Base-by-base conservation (phyloP, 192 early-diverging fungal species). In the Backusella westeae region DNA sequence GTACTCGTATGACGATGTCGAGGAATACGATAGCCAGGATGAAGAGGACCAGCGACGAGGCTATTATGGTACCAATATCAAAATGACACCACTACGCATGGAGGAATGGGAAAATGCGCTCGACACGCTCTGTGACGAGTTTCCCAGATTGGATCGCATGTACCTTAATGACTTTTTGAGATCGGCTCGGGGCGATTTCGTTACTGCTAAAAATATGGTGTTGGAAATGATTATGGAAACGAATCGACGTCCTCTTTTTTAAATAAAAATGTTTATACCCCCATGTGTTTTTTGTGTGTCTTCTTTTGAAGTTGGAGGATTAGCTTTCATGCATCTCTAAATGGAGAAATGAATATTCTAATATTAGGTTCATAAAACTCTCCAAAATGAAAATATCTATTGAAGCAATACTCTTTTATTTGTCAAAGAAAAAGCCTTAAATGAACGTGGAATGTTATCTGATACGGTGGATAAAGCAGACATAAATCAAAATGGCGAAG, bases 161-260 rank as follows among this genome's bases (percentile, higher is more conserved):
- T 65, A 65, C 44, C 52, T 74, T 17, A 65, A 74, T 32, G 72
- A 74, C 9, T 74, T 65, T 29, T 41, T 74, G 52, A 41, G 36
- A 38, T 56, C 52, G 15, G 56, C 72, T 15, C 72, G 63, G 8
- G 72, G 72, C 32, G 72, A 74, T 17, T 74, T 42, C 42, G 3
- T 41, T 5, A 17, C 23, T 0, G 72, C 72, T 39, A 74, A 74
- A 36, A 44, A 65, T 3, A 74, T 74, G 59, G 23, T 56, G 36
- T 29, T 74, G n/a, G 52, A 65, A 36, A 74, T 65, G 56, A 74
- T 74, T n/a, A 74, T 74, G 72, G 68, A 69, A 39, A 36, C 52
- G 6, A 29, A 29, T 63, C 56, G 21, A 26, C 56, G 26, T 63
- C 56, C 56, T 63, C 6, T 63, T 63, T 63, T 21, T 63, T 63